phyloP scores from a whole-genome alignment of 1,284 basidiomycete species.

The Pterulicium gracile region DNA sequence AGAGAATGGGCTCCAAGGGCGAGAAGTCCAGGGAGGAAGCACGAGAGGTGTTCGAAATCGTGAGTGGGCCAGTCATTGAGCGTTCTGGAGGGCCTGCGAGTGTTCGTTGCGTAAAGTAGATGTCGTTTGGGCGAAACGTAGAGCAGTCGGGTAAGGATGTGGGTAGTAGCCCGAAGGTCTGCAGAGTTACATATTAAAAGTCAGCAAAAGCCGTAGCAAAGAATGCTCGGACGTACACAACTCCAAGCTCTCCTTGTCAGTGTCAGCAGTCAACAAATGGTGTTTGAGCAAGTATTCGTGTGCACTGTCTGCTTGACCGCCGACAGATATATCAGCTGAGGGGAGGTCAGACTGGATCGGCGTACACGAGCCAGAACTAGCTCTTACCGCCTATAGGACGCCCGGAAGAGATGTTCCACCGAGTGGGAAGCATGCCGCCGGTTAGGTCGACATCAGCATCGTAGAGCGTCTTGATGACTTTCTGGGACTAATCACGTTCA shows the following conservation, averaged over 20 bases:
- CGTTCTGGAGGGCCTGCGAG: slow-evolving; percentile 18
- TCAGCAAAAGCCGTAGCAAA: slow-evolving; percentile 2
- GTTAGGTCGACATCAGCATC: slow-evolving; percentile 29
- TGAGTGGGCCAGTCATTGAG: slow-evolving; percentile 30
- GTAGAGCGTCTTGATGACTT: slow-evolving; percentile 37
- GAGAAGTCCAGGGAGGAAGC: slow-evolving; percentile 70
- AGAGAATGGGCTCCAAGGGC: slow-evolving; percentile 60
- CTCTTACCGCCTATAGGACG: slow-evolving; percentile 28
- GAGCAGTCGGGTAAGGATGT: slow-evolving; percentile 53
- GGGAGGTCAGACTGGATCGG: no score
- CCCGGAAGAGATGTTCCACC: slow-evolving; percentile 35
- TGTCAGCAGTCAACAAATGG: slow-evolving; percentile 50
- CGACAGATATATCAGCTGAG: slow-evolving; percentile 14
- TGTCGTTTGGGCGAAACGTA: slow-evolving; percentile 55
- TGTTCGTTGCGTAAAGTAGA: slow-evolving; percentile 63
- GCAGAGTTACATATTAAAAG: slow-evolving; percentile 4
- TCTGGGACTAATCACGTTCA: slow-evolving; percentile 29
- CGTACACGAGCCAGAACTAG: no score
- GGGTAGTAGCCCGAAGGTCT: slow-evolving; percentile 55
- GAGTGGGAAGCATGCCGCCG: slow-evolving; percentile 44
- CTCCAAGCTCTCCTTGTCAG: slow-evolving; percentile 45
- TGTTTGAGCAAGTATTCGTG: slow-evolving; percentile 73
- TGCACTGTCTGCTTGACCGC: slow-evolving; percentile 56
- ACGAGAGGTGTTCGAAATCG: slow-evolving; percentile 64
- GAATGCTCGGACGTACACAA: slow-evolving; percentile 39